phyloP scores from a whole-genome alignment of 2,329 filamentous ascomycete genomes.

The Cladosporium cucumerinum region DNA sequence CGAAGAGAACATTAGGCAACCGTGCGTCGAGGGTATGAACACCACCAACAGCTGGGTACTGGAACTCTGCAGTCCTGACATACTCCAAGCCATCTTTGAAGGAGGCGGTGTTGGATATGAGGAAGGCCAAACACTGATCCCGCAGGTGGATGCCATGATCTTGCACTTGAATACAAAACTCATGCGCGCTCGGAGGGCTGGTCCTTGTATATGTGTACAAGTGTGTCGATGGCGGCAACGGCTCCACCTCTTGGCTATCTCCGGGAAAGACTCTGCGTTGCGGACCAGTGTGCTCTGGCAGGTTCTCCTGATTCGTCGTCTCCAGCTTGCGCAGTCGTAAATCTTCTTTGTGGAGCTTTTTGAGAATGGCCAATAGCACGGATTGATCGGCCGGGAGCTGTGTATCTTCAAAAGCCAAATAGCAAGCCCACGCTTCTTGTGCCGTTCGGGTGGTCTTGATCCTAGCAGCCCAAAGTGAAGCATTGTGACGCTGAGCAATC shows the following conservation, averaged over 20 bases:
- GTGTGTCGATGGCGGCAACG: constrained; percentile 57
- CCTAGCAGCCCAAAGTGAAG: constrained; percentile 53
- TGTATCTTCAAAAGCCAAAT: constrained; percentile 53
- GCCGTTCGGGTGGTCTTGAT: constrained; percentile 59
- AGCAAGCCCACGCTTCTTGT: constrained; percentile 64
- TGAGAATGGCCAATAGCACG: constrained; percentile 56
- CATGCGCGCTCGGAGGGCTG: constrained; percentile 56
- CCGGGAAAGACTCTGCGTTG: constrained; percentile 45
- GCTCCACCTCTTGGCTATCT: constrained; percentile 54
- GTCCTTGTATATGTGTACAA: constrained; percentile 64
- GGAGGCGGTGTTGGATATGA: constrained; percentile 54
- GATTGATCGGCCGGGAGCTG: constrained; percentile 35
- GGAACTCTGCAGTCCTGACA: constrained; percentile 32
- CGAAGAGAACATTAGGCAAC: constrained; percentile 39
- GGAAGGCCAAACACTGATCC: constrained; percentile 51
- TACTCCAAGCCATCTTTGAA: constrained; percentile 50
- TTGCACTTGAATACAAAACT: constrained; percentile 60
- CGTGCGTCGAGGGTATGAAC: constrained; percentile 21
- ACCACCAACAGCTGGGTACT: constrained; percentile 18
- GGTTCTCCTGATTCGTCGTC: background rate
- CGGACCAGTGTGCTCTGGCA: constrained; percentile 25
- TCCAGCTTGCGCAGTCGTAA: background rate
- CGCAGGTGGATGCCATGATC: constrained; percentile 48
- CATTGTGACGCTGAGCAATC: background rate
- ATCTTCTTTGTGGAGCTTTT: constrained; percentile 49